Evolutionary conservation across 2,329 filamentous ascomycete genomes (phyloP), one percentile per base, ranked within the genome.

Genomic region (Claviceps quebecensis): DNA sequence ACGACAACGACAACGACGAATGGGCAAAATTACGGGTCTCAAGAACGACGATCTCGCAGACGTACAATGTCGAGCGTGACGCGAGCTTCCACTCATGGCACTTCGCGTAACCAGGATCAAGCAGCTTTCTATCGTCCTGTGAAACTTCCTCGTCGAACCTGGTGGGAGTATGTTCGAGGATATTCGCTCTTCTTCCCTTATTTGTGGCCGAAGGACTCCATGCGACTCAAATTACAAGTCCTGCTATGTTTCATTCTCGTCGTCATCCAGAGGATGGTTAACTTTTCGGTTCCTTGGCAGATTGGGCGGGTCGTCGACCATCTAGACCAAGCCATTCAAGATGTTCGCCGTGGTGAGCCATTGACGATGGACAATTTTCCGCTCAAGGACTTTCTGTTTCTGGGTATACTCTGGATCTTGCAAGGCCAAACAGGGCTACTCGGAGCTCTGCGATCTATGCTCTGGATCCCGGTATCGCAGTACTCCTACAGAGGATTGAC

Each of bases 391-490:
- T 64, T 70, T 26, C 23, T 63, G 5, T 54, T 69, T 19, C 60
- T 72, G 38, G 66, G 95, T 48, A 76, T 78, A 51, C 68, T 95
- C 9, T 87, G 94, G 66, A 84, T 95, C 54, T 76, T 97, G 16
- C 93, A 97, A 67, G 93, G 93, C 2, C 84, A 81, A 49, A 93
- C 91, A 54, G 93, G 93, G 19, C 72, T 97, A 46, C 76, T 98
- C 37, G 89, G 89, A 7, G 91, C 88, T 1, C 61, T 86, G 37
- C 80, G 93, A 56, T 85, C 87, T 22, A 81, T 88, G 38, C 73
- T 98, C 37, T 98, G 93, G 93, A 93, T 98, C 48, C 91, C 93
- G 0, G 89, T 98, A 52, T 88, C 90, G 38, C 93, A 98, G 66
- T 95, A 97, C 66, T 95, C 91, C 0, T 98, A 96, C 68, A 84